Conservation (phyloP, 2,329 filamentous ascomycete genomes). For the Eurotiales sp. region DNA sequence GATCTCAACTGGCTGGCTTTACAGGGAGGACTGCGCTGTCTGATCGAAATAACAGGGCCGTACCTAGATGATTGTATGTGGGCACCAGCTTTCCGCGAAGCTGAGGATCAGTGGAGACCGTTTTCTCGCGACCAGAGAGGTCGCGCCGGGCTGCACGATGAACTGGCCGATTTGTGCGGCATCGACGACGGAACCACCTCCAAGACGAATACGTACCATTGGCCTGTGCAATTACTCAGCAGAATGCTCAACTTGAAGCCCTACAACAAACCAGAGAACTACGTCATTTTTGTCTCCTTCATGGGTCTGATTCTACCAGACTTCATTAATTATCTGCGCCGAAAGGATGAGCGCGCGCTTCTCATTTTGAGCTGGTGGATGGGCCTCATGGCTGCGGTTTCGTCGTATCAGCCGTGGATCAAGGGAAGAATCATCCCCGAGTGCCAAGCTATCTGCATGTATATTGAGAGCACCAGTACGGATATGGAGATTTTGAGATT, state of each 20-base stretch:
- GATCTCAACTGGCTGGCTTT: slow-evolving; percentile 35
- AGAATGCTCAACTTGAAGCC: slow-evolving; percentile 28
- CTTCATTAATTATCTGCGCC: slow-evolving; percentile 26
- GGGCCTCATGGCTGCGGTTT: slow-evolving; percentile 16
- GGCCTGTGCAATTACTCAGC: slow-evolving; percentile 33
- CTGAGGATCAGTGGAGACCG: slow-evolving; percentile 16
- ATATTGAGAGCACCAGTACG: slow-evolving; percentile 28
- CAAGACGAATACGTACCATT: slow-evolving; percentile 22
- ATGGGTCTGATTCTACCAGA: slow-evolving; percentile 32
- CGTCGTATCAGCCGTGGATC: slow-evolving; percentile 23
- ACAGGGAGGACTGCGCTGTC: slow-evolving; percentile 31
- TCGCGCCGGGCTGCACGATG: slow-evolving; percentile 25
- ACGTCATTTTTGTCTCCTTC: slow-evolving; percentile 27
- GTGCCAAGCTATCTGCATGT: slow-evolving; percentile 36
- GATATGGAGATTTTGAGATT: slow-evolving; percentile 23
- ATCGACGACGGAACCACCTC: slow-evolving; percentile 26
- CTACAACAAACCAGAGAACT: slow-evolving; percentile 17
- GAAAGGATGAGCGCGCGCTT: slow-evolving; percentile 30
- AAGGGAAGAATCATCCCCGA: slow-evolving; percentile 29
- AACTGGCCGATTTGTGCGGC: slow-evolving; percentile 32
- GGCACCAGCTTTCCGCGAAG: slow-evolving; percentile 15
- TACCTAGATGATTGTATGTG: slow-evolving; percentile 34
- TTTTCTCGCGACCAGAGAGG: slow-evolving; percentile 28
- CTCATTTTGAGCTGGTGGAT: slow-evolving; percentile 36
- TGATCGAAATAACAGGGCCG: slow-evolving; percentile 23